Conservation (phyloP, 495 filamentous ascomycete species). For the Evansstolkia leycettana region DNA sequence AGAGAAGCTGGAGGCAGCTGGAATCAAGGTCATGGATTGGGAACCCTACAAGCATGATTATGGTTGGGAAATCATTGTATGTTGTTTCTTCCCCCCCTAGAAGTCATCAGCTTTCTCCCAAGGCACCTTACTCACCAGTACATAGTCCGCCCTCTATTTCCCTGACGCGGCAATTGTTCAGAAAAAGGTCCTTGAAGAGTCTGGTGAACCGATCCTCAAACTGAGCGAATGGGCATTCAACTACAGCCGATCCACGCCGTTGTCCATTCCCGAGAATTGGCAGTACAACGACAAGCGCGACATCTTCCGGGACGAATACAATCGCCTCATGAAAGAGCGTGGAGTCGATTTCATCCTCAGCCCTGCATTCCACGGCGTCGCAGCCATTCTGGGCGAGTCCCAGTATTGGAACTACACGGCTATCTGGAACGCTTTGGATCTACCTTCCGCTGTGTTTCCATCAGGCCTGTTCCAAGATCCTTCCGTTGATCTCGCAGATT, state of each 20-base stretch:
- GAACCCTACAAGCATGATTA: constrained; percentile 48
- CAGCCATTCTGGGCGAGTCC: constrained; percentile 45
- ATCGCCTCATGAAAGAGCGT: constrained; percentile 44
- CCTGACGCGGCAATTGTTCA: constrained; percentile 38
- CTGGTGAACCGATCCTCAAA: constrained; percentile 44
- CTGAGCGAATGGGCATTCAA: constrained; percentile 45
- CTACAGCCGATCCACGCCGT: constrained; percentile 32
- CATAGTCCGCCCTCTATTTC: constrained; percentile 40
- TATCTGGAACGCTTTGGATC: constrained; percentile 65
- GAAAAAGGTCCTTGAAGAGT: constrained; percentile 27
- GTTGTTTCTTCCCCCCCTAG: constrained; percentile 3
- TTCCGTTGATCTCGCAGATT: constrained; percentile 19
- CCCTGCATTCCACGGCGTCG: constrained; percentile 46
- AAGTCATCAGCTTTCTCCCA: not conserved
- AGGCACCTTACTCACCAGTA: not conserved
- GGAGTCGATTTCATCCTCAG: constrained; percentile 60
- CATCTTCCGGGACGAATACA: constrained; percentile 44
- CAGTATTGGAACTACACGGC: constrained; percentile 61
- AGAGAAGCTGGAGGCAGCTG: constrained; percentile 37
- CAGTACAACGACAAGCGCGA: constrained; percentile 38
- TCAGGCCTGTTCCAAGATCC: constrained; percentile 32
- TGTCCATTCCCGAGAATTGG: constrained; percentile 31
- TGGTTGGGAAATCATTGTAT: constrained; percentile 46
- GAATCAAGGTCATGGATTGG: constrained; percentile 53
- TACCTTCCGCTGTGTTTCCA: constrained; percentile 48